Percentiles rank a stretch among this genome's conserved stretches.
Conservation (phyloP, 176 grass and related monocot genomes). For the Carex parvula region DNA sequence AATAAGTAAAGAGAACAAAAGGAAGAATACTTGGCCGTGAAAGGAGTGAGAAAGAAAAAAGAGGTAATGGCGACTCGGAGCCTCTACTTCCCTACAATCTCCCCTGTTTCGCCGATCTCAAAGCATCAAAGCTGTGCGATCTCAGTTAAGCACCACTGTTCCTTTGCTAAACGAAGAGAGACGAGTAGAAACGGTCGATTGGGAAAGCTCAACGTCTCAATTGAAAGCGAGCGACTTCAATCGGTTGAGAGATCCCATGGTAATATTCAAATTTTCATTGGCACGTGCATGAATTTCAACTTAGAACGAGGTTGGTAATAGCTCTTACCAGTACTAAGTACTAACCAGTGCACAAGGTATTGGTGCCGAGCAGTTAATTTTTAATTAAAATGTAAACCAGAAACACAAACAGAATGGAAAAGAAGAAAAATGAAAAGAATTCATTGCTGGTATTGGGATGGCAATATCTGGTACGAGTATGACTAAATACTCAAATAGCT, state of each 20-base stretch:
- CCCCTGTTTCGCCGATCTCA: not conserved
- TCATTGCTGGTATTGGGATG: not conserved
- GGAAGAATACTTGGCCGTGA: not conserved
- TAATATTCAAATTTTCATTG: conserved; percentile 3
- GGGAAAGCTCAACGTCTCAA: conserved; percentile 20
- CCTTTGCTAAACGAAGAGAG: not conserved
- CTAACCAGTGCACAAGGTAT: not conserved
- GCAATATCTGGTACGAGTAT: not conserved
- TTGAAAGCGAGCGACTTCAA: conserved; percentile 15
- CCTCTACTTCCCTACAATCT: conserved; percentile 26
- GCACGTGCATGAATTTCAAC: not conserved
- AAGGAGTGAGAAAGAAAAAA: not conserved
- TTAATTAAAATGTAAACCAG: not conserved
- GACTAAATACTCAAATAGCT: not conserved
- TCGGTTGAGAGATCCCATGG: conserved; percentile 18
- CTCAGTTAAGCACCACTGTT: not conserved
- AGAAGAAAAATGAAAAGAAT: not conserved
- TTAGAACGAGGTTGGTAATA: not conserved
- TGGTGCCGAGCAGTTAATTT: not conserved
- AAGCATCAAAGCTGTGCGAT: not conserved
- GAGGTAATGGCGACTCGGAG: conserved; percentile 12
- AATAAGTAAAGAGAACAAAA: not conserved
- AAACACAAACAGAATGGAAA: not conserved
- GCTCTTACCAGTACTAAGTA: not conserved
- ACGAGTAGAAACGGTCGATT: not conserved